Conservation (phyloP, 163 green algal genomes). For the Chloroidium sp. region DNA sequence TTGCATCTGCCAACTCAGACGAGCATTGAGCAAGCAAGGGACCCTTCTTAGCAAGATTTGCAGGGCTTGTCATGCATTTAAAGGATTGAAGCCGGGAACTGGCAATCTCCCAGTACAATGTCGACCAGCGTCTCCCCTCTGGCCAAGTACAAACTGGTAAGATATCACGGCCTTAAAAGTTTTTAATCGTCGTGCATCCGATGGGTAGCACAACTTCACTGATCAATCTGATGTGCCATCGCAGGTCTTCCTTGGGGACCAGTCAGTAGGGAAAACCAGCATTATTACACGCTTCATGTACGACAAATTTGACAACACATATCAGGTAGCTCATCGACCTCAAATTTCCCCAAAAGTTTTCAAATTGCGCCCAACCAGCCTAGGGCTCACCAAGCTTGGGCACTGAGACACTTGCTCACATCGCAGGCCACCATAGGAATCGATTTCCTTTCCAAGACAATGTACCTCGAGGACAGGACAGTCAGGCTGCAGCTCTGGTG, state of each 20-base stretch:
- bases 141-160: slow-evolving; percentile 97
- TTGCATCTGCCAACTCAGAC: no score
- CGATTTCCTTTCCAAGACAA: slow-evolving; percentile 99
- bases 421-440: slow-evolving; percentile 98
- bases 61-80: no score
- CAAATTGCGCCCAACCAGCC: no score
- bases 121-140: slow-evolving; percentile 64
- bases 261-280: slow-evolving; percentile 92
- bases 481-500: slow-evolving; percentile 97
- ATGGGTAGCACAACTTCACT: not conserved
- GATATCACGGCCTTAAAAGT: not conserved
- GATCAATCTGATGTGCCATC: not conserved
- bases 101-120: no score
- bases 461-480: slow-evolving; percentile 98
- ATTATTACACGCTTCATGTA: slow-evolving; percentile 99
- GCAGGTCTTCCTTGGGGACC: slow-evolving; percentile 88
- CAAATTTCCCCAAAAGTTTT: no score
- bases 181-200: not conserved
- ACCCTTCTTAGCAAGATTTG: no score
- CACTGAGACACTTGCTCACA: not conserved
- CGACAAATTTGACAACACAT: slow-evolving; percentile 99
- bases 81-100: no score
- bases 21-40: no score
- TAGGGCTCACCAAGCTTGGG: no score
- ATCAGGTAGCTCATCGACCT: slow-evolving; percentile 59